Conservation (phyloP, 176 grass and related monocot genomes). For the Pharus latifolius region DNA sequence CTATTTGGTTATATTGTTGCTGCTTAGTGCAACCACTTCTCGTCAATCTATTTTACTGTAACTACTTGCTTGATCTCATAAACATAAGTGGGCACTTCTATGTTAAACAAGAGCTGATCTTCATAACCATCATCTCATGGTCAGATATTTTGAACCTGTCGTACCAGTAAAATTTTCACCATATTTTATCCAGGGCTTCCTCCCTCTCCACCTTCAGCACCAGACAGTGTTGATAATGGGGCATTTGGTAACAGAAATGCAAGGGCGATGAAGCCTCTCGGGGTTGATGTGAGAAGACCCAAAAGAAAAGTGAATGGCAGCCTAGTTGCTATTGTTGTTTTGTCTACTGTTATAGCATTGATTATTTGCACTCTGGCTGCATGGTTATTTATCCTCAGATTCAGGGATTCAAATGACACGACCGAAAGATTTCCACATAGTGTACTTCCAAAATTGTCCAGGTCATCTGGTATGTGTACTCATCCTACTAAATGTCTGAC, state of each 20-base stretch:
- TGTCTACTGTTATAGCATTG: constrained; percentile 67
- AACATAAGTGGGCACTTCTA: background rate
- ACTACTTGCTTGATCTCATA: constrained; percentile 7
- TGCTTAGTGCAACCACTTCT: background rate
- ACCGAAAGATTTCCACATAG: constrained; percentile 39
- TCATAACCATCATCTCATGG: background rate
- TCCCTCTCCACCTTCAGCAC: constrained; percentile 69
- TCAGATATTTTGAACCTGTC: background rate
- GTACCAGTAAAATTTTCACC: constrained; percentile 1
- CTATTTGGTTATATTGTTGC: constrained; percentile 13
- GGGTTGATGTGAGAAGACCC: constrained; percentile 54
- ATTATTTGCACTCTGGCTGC: constrained; percentile 52
- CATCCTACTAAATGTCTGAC: background rate
- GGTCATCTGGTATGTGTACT: constrained; percentile 67
- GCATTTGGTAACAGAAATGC: constrained; percentile 57
- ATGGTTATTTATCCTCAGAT: constrained; percentile 58
- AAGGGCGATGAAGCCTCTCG: constrained; percentile 74
- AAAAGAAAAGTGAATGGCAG: constrained; percentile 53
- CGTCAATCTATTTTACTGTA: background rate
- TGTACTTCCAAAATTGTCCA: constrained; percentile 44
- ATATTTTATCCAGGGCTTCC: constrained; percentile 73
- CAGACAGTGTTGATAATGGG: constrained; percentile 33
- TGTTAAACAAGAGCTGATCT: background rate
- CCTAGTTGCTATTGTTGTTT: constrained; percentile 53
- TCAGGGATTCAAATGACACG: constrained; percentile 29